These are phyloP conservation scores for Myriosclerotinia duriaeana DNA, from an alignment of 2,329 filamentous ascomycete genomes.

Conservation along the genomic window DNA sequence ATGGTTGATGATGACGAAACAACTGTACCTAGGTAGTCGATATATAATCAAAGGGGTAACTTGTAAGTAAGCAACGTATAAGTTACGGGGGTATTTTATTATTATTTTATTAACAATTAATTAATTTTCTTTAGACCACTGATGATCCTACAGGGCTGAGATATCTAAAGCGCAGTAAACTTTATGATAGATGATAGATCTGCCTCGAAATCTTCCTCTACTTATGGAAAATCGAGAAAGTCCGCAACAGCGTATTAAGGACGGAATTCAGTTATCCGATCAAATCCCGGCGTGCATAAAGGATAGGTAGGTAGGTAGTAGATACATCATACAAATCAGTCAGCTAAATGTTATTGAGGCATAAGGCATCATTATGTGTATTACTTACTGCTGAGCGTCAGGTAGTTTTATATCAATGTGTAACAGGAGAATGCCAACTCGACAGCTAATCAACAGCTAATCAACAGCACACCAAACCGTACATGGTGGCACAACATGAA, in stretches of 20 bases:
- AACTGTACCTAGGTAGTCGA: too few relatives aligned
- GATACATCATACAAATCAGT: not conserved
- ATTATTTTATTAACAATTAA: not conserved
- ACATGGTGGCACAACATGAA: too few relatives aligned
- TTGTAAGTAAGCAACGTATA: not conserved
- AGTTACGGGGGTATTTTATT: not conserved
- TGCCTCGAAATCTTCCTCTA: not conserved
- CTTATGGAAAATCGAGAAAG: slow-evolving; percentile 10
- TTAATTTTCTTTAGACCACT: not conserved
- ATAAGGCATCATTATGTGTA: not conserved
- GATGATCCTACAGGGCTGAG: slow-evolving; percentile 13
- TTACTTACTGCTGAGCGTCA: too few relatives aligned
- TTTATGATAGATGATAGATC: not conserved
- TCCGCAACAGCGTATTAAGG: slow-evolving; percentile 3
- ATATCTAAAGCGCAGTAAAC: not conserved
- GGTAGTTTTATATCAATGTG: too few relatives aligned
- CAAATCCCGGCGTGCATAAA: not conserved
- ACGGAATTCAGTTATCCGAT: not conserved
- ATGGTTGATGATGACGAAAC: too few relatives aligned
- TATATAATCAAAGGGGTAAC: not conserved
- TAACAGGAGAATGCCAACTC: too few relatives aligned
- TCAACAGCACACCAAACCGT: too few relatives aligned
- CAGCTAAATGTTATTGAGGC: too few relatives aligned
- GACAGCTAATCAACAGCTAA: too few relatives aligned
- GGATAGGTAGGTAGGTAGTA: not conserved